Base-by-base conservation (phyloP, 257 asterid genomes). In the Solanum virginianum region DNA sequence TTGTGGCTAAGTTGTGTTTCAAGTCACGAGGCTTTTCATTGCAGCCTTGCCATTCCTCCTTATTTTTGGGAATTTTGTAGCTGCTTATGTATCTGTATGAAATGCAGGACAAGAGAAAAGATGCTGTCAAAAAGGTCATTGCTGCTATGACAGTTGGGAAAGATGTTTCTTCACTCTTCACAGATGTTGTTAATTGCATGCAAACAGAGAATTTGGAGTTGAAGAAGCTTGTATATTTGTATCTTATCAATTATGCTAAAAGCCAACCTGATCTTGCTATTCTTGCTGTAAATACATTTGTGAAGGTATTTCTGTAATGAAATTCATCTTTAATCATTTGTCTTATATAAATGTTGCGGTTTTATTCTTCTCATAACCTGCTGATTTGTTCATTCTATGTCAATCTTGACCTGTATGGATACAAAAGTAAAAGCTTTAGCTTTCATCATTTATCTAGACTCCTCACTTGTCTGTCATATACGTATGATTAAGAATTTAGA, bases 81-180 rank as follows among this genome's bases (percentile, higher is more conserved):
- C 17, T 79, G 65, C 49, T 79, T 79, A 79, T 53, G 29, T 15
- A 77, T 77, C 47, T 79, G 55, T 80, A 22, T 85, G 65, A 43
- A 69, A 53, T 85, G 88, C 92, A 97, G 99, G 99, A 97, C 88
- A 97, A 97, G 94, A 94, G 99, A 86, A 97, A 95, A 87, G 99
- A 97, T 97, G 99, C 98, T 16, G 99, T 97, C 84, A 97, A 97
- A 87, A 97, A 97, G 87, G 98, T 97, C 87, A 97, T 97, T 87
- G 99, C 99, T 32, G 99, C 99, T 17, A 97, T 97, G 99, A 97
- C 99, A 0, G 99, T 97, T 83, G 99, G 99, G 87, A 97, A 97
- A 91, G 99, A 95, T 80, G 99, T 94, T 62, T 97, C 99, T 60
- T 95, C 98, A 4, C 96, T 97, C 86, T 97, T 97, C 89, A 97